Conservation (phyloP, 2,329 filamentous ascomycete genomes). For the Exutisphaerella laricina region DNA sequence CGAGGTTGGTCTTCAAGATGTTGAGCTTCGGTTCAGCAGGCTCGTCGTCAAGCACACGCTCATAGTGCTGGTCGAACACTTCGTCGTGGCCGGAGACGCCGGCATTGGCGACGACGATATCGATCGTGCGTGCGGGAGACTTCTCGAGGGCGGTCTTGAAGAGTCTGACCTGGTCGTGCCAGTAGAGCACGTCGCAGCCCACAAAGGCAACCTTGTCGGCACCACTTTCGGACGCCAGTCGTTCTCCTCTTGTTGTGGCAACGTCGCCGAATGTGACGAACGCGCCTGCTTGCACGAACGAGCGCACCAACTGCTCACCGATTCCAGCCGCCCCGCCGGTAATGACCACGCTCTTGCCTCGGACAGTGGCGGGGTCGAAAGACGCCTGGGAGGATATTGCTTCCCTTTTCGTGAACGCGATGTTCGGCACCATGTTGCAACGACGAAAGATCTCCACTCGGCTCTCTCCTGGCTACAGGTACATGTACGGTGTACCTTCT, state of each 20-base stretch:
- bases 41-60: neutral
- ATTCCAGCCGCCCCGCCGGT: slow-evolving; percentile 42
- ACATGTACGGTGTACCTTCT: too few species aligned
- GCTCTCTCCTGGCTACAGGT: too few species aligned
- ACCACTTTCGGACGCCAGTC: neutral
- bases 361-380: slow-evolving; percentile 34
- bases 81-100: neutral
- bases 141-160: slow-evolving; percentile 1
- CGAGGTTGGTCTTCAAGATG: slow-evolving; percentile 12
- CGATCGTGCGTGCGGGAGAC: neutral
- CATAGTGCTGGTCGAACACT: neutral
- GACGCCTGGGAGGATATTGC: slow-evolving; percentile 32
- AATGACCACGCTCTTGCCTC: slow-evolving; percentile 43
- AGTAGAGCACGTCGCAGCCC: neutral
- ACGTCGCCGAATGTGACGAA: slow-evolving; percentile 3
- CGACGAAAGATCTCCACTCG: too few species aligned
- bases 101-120: slow-evolving; percentile 2
- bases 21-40: slow-evolving; percentile 23
- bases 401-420: neutral
- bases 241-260: neutral
- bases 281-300: neutral
- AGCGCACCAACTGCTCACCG: neutral
- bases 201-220: neutral
- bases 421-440: neutral
- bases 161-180: slow-evolving; percentile 1